Evolutionary conservation across 345 rosid genomes (phyloP).

Genomic region (Citrus sinensis): DVS_A1.0 CM039162.1:27958501-27959000

Average conservation of each 20-base stretch:
- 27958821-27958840: neutral
- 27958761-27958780: neutral
- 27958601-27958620: neutral
- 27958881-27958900: neutral
- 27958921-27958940: slow-evolving; percentile 42
- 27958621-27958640: neutral
- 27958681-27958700: neutral
- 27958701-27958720: neutral
- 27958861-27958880: neutral
- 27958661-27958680: neutral
- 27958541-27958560: neutral
- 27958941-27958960: slow-evolving; percentile 63
- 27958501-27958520: neutral
- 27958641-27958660: neutral
- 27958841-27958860: neutral
- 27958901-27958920: neutral
- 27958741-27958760: neutral
- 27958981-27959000: slow-evolving; percentile 43
- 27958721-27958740: neutral
- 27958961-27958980: slow-evolving; percentile 47
- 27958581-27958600: neutral
- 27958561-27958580: neutral
- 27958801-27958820: neutral
- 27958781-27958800: neutral
- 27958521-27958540: neutral